Evolutionary conservation across 129 eudicot species (phyloP), one percentile per base, ranked within the genome.

Genomic region (Rutidosis leptorrhynchoides): DNA sequence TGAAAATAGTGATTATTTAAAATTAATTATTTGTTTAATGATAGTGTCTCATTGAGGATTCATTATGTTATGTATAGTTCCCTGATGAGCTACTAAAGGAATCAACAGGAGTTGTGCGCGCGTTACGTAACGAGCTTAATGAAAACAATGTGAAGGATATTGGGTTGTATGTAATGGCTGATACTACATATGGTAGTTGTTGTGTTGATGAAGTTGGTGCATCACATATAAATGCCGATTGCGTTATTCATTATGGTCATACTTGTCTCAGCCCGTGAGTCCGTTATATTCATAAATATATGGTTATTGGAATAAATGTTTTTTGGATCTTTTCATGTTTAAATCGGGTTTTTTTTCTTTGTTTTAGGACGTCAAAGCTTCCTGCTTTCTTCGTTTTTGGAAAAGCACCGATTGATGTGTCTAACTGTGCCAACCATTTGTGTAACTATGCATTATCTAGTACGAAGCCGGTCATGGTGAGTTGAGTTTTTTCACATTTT

Each of bases 141-240:
- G 65, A 57, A 40, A 70, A 67, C 51, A 60, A 72, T 20, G 72
- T 59, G 23, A 74, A 53, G 76, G 77, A 69, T 65, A 74, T 85
- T 65, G 87, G 92, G 52, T 73, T 94, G 81, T 94, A 86, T 64
- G 94, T 89, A 25, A 86, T 94, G 99, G 99, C 97, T n/a, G 99
- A 94, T 80, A 89, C 97, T 17, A 77, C 95, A 5, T 94, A 86
- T 25, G 97, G 99, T 12, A 94, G 95, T 68, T 94, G 99, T 73
- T 94, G 99, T 53, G 94, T 89, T 54, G 99, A 94, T 68, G 99
- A 94, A 69, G 97, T 89, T 26, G 97, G 90, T 53, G 98, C 98
- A 5, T 79, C 93, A 51, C 99, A 94, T 71, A 85, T 84, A 33
- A 84, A 77, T 80, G 98, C 98, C 2, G 86, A 93, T n/a, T 85